Evolutionary conservation across 1,284 basidiomycete species (phyloP), one percentile per base, ranked within the genome.

Genomic region (Sanguinoderma infundibulare): DNA sequence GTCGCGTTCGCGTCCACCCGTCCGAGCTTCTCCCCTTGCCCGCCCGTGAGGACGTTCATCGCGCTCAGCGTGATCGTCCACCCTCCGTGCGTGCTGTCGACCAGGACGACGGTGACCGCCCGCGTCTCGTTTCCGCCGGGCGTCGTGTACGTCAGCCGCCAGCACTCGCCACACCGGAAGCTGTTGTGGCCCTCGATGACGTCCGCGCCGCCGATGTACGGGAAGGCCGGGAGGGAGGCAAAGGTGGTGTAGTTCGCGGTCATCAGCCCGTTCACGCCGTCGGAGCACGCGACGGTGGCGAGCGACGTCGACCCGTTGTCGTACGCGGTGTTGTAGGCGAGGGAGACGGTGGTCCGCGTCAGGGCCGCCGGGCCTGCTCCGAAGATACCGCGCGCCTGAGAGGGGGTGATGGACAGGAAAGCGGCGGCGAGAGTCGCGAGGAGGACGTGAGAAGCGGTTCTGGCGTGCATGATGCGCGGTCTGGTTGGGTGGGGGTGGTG

Each of bases 151-250:
- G 71, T 71, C 53, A 83, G 69, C 55, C 74, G 24, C 75, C 79
- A 82, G 72, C 79, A 84, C 26, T 78, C 75, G 53, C 81, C 81
- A 66, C 81, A 83, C 28, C 70, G 67, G 15, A 68, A 12, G 6
- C 76, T 78, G 69, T 77, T 74, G 72, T 74, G 83, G 1, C 75
- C 77, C 10, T 60, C 61, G 28, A 85, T 70, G n/a, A 73, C 74
- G 38, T 65, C 67, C 4, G 75, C 76, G 26, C 79, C 83, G 20
- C 82, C 84, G 63, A 86, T 71, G 64, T 78, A 71, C 15, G 84
- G 83, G 73, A 79, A 86, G n/a, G 46, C 69, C 22, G 81, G 80
- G 53, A 87, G 72, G 17, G 73, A 73, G 7, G 75, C 76, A 65
- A 85, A 79, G 24, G 76, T 83, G 24, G 71, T 72, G 69, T 74